Conservation (phyloP, 2,329 filamentous ascomycete species). For the Keithomyces neogunnii region DNA sequence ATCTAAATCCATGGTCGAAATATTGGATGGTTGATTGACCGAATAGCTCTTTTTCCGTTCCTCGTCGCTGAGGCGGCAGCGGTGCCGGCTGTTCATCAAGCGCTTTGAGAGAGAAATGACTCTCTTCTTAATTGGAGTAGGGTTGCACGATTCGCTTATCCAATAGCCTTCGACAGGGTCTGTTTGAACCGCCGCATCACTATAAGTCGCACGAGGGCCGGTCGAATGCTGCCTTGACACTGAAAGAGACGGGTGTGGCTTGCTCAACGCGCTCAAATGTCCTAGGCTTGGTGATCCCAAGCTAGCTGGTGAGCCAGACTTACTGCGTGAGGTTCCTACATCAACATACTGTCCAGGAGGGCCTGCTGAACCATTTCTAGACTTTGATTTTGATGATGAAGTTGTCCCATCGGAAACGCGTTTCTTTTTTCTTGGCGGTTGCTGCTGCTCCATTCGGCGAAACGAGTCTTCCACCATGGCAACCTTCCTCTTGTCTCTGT, state of each 20-base stretch:
- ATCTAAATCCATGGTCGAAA: slow-evolving; percentile 31
- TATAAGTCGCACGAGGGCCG: slow-evolving; percentile 34
- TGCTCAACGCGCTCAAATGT: slow-evolving; percentile 17
- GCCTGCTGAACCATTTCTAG: slow-evolving; percentile 27
- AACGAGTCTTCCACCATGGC: slow-evolving; percentile 58
- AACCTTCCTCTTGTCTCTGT: slow-evolving; percentile 59
- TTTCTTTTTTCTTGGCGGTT: slow-evolving; percentile 53
- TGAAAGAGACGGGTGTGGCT: slow-evolving; percentile 17
- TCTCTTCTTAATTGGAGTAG: slow-evolving; percentile 34
- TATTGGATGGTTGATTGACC: slow-evolving; percentile 15
- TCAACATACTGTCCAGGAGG: slow-evolving; percentile 39
- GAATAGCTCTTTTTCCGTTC: slow-evolving; percentile 21
- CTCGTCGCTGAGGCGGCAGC: slow-evolving; percentile 31
- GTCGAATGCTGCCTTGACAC: slow-evolving; percentile 30
- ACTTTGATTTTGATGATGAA: slow-evolving; percentile 30
- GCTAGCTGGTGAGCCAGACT: slow-evolving; percentile 42
- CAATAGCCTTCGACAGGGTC: slow-evolving; percentile 45
- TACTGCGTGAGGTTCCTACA: slow-evolving; percentile 43
- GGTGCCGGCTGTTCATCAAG: slow-evolving; percentile 40
- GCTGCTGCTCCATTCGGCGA: slow-evolving; percentile 52
- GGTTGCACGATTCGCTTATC: slow-evolving; percentile 32
- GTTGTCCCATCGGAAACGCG: slow-evolving; percentile 46
- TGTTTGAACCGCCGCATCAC: slow-evolving; percentile 45
- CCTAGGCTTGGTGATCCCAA: slow-evolving; percentile 28
- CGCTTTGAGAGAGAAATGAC: slow-evolving; percentile 46